These are phyloP conservation scores for Cadophora malorum DNA, from an alignment of 2,329 filamentous ascomycete genomes.

Conservation along the genomic window DNA sequence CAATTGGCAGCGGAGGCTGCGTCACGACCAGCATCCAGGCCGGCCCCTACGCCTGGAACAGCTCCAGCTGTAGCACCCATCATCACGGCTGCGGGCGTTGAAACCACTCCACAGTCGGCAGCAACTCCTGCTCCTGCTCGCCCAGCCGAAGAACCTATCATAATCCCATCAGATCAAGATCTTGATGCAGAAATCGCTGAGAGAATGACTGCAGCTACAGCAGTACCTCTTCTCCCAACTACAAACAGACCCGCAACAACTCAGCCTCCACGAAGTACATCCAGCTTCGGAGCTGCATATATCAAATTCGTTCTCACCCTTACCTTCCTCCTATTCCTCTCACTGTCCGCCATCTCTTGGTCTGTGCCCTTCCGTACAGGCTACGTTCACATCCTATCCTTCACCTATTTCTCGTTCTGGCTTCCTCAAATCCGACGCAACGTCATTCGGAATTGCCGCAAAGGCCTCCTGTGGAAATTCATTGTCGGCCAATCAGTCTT, in stretches of 20 bases:
- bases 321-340: constrained; percentile 62
- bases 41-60: constrained; percentile 33
- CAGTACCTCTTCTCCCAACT: constrained; percentile 37
- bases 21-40: constrained; percentile 38
- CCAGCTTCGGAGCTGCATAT: constrained; percentile 61
- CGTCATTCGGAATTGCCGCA: constrained; percentile 86
- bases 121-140: constrained; percentile 11
- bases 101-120: constrained; percentile 29
- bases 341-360: constrained; percentile 66
- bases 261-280: constrained; percentile 35
- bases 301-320: constrained; percentile 63
- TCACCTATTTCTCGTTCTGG: constrained; percentile 90
- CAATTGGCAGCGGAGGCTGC: constrained; percentile 39
- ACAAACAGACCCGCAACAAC: constrained; percentile 42
- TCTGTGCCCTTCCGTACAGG: constrained; percentile 58
- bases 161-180: constrained; percentile 69
- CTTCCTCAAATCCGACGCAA: constrained; percentile 91
- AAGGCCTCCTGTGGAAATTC: constrained; percentile 90
- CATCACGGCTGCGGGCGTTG: constrained; percentile 39
- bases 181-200: constrained; percentile 65
- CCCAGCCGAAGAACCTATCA: constrained; percentile 52
- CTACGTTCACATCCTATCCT: constrained; percentile 69
- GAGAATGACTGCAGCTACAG: constrained; percentile 42
- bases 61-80: constrained; percentile 31
- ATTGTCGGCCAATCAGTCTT: constrained; percentile 82